A percentile compares a stretch with the other conserved stretches of the same genome.
phyloP scores from a whole-genome alignment of 345 rosid species.

The Geranium brycei region DNA sequence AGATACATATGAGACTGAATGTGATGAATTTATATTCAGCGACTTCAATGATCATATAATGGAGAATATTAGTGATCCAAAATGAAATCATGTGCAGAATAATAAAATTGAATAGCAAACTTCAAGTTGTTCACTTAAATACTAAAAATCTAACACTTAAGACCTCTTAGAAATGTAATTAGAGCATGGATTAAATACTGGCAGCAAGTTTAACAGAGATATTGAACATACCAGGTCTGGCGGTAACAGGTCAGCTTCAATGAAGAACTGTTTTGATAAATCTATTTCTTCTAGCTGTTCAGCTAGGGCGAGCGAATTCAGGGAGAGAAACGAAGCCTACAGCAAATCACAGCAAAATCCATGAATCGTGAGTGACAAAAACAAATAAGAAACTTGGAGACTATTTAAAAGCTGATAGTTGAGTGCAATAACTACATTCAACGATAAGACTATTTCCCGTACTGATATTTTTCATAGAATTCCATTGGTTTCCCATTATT shows the following conservation, averaged over 20 bases:
- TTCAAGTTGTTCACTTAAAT: not conserved
- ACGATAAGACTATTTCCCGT: no score
- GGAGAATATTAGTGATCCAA: no score
- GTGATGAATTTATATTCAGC: no score
- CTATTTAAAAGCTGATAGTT: not conserved
- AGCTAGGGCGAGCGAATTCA: slow-evolving; percentile 52
- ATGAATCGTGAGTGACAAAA: not conserved
- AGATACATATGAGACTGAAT: not conserved
- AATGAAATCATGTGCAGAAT: not conserved
- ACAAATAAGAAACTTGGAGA: not conserved
- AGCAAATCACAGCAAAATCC: slow-evolving; percentile 1
- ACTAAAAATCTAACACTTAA: not conserved
- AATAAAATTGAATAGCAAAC: not conserved
- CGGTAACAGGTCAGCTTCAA: slow-evolving; percentile 60
- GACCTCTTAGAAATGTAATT: not conserved
- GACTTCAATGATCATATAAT: no score
- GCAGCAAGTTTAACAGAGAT: not conserved
- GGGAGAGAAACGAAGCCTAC: slow-evolving; percentile 54
- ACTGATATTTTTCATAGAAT: no score
- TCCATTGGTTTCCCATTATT: no score
- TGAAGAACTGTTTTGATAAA: slow-evolving; percentile 49
- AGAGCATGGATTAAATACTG: not conserved
- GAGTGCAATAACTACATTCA: not conserved
- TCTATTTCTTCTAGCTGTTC: slow-evolving; percentile 54
- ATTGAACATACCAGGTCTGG: slow-evolving; percentile 39